A percentile compares a stretch with the other conserved stretches of the same genome.
Evolutionary conservation across 257 asterid genomes (phyloP).

Genomic region (Schizonepeta tenuifolia): DNA sequence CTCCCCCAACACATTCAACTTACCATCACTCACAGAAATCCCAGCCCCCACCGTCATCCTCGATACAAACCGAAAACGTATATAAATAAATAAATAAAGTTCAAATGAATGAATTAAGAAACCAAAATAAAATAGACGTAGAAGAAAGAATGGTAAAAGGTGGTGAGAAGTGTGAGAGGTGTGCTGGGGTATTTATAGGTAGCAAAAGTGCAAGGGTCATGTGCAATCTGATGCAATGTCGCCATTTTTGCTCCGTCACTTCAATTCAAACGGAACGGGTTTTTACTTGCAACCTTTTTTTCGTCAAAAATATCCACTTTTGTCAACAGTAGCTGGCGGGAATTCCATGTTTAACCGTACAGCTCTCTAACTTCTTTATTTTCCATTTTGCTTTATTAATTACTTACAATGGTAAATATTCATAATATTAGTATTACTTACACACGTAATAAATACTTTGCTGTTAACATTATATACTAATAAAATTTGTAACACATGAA

Average conservation of each 20-base stretch:
- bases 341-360: background rate
- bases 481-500: too few relatives aligned
- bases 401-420: too few relatives aligned
- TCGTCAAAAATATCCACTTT: too few relatives aligned
- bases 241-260: background rate
- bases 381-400: too few relatives aligned
- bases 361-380: too few relatives aligned
- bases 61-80: background rate
- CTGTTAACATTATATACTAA: too few relatives aligned
- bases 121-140: background rate
- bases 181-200: slow-evolving; percentile 44
- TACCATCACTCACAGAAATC: slow-evolving; percentile 65
- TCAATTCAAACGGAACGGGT: background rate
- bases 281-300: background rate
- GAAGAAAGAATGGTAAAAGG: background rate
- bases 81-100: background rate
- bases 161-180: slow-evolving; percentile 22
- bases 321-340: slow-evolving; percentile 19
- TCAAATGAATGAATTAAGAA: background rate
- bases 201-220: slow-evolving; percentile 13
- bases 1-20: slow-evolving; percentile 66
- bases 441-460: too few relatives aligned
- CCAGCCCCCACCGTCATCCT: slow-evolving; percentile 54
- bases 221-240: slow-evolving; percentile 30
- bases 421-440: too few relatives aligned